These are phyloP conservation scores for Euphorbia tirucalli DNA, from an alignment of 345 rosid species.

Conservation along the genomic window DNA sequence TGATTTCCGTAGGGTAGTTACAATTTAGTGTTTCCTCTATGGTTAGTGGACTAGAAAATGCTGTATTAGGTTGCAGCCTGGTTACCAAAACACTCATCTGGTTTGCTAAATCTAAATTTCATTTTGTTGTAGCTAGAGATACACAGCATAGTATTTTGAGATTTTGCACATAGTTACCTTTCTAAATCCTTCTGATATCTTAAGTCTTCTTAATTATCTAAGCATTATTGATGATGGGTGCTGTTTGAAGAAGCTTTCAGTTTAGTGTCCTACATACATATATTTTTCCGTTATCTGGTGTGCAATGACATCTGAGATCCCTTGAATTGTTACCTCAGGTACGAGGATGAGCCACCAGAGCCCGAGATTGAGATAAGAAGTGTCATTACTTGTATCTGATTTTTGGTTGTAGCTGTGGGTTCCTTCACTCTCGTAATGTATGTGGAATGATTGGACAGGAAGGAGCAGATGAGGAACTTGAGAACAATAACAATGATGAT, in stretches of 20 bases:
- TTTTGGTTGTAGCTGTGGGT: background rate
- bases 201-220: background rate
- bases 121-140: too few species aligned
- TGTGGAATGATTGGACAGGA: constrained; percentile 47
- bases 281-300: background rate
- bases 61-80: background rate
- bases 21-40: background rate
- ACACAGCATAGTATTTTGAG: background rate
- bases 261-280: background rate
- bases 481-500: constrained; percentile 56
- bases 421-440: background rate
- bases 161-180: background rate
- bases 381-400: background rate
- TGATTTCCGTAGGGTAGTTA: background rate
- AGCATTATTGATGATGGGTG: background rate
- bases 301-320: background rate
- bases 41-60: background rate
- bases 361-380: constrained; percentile 71
- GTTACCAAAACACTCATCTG: too few species aligned
- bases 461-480: constrained; percentile 68
- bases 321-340: constrained; percentile 32
- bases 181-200: background rate
- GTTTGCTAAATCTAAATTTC: too few species aligned
- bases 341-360: constrained; percentile 87
- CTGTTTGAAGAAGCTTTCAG: background rate